A percentile compares a stretch with the other conserved stretches of the same genome.
phyloP scores from a whole-genome alignment of 805 yeast genomes.

The Pichia cephalocereana region DNA sequence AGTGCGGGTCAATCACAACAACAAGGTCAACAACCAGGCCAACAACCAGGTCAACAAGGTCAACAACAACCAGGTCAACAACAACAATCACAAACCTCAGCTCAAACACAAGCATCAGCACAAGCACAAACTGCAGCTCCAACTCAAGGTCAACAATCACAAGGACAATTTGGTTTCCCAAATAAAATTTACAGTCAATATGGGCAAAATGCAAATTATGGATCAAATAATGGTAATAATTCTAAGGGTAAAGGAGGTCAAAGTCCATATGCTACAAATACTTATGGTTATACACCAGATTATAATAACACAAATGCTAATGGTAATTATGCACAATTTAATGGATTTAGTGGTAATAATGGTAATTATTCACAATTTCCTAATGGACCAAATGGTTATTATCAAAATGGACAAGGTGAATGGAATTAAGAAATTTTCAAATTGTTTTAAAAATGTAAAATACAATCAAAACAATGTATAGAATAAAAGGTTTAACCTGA shows the following conservation, averaged over 20 bases:
- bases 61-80: conserved; percentile 11
- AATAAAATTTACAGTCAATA: conserved; percentile 22
- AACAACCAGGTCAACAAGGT: conserved; percentile 5
- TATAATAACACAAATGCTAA: too few relatives aligned
- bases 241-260: conserved; percentile 5
- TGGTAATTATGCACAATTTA: background rate
- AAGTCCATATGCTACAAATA: background rate
- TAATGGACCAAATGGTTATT: background rate
- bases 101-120: conserved; percentile 1
- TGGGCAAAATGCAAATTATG: conserved; percentile 10
- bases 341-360: background rate
- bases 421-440: background rate
- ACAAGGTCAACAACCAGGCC: conserved; percentile 8
- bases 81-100: conserved; percentile 11
- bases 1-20: conserved; percentile 9
- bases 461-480: too few relatives aligned
- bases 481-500: too few relatives aligned
- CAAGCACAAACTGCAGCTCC: conserved; percentile 7
- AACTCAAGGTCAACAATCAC: conserved; percentile 10
- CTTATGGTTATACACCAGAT: too few relatives aligned
- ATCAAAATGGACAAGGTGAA: background rate
- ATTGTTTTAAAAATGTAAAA: too few relatives aligned
- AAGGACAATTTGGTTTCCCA: conserved; percentile 18
- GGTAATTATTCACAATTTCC: background rate
- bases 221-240: background rate